Evolutionary conservation across 495 filamentous ascomycete genomes (phyloP).

Genomic region (Chaetomium fimeti): DNA sequence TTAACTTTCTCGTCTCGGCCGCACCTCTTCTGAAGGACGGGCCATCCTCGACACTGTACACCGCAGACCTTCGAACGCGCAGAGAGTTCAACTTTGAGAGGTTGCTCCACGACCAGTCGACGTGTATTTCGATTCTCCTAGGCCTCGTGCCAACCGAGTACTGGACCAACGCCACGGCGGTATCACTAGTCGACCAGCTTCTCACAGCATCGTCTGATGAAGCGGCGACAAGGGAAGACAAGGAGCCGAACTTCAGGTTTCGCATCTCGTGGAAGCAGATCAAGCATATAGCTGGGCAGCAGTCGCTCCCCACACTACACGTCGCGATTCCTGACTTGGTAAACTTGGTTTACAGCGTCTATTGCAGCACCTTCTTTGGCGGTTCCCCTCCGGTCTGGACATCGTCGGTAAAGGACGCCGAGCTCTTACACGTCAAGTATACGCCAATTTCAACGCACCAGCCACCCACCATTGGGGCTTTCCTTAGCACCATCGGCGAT

Average conservation of each 20-base stretch:
- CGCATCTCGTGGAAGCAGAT: constrained; percentile 32
- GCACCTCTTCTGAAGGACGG: constrained; percentile 45
- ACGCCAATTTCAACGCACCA: background rate
- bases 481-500: background rate
- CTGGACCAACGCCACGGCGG: constrained; percentile 48
- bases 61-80: constrained; percentile 37
- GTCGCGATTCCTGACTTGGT: constrained; percentile 21
- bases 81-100: constrained; percentile 28
- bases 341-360: constrained; percentile 19
- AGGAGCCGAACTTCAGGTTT: constrained; percentile 24
- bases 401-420: background rate
- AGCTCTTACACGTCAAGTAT: background rate
- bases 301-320: constrained; percentile 15
- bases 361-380: constrained; percentile 30
- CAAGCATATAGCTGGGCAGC: constrained; percentile 23
- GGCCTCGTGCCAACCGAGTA: constrained; percentile 50
- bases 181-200: constrained; percentile 35
- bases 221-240: background rate
- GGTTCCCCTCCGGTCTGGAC: background rate
- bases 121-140: constrained; percentile 48
- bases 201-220: constrained; percentile 11
- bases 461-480: background rate
- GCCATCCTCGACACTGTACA: constrained; percentile 48
- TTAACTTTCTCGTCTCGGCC: constrained; percentile 52
- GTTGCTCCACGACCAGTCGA: constrained; percentile 46